Conservation (phyloP, 371 early-diverging fungal genomes). For the Massospora cicadina region DNA sequence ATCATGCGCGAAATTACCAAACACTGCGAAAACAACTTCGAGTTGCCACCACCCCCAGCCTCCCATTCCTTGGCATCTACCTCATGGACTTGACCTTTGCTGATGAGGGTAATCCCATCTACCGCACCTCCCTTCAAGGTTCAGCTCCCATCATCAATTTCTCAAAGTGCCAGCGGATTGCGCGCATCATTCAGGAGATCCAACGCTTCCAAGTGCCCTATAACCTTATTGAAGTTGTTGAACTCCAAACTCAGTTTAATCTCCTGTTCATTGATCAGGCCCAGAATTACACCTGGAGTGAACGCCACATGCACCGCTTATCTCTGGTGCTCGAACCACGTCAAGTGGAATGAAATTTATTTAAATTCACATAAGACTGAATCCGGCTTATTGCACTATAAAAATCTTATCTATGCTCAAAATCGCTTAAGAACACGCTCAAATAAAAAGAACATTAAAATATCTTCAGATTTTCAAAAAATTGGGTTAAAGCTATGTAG, state of each 20-base stretch:
- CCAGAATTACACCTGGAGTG: background rate
- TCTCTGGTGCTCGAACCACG: background rate
- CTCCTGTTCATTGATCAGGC: background rate
- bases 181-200: constrained; percentile 10
- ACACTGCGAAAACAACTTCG: constrained; percentile 50
- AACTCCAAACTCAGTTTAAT: constrained; percentile 3
- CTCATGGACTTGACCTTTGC: constrained; percentile 76
- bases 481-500: too few relatives aligned
- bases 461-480: too few relatives aligned
- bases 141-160: too few relatives aligned
- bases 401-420: too few relatives aligned
- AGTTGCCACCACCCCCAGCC: constrained; percentile 40
- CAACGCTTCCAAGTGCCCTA: constrained; percentile 11
- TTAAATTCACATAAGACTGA: too few relatives aligned
- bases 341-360: too few relatives aligned
- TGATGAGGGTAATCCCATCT: constrained; percentile 42
- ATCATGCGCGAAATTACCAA: constrained; percentile 49
- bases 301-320: background rate
- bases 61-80: constrained; percentile 72
- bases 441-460: too few relatives aligned
- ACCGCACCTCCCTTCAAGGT: too few relatives aligned
- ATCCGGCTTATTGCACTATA: too few relatives aligned
- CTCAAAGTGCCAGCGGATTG: constrained; percentile 5
- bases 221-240: constrained; percentile 9
- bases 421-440: too few relatives aligned